A percentile compares a stretch with the other conserved stretches of the same genome.
Evolutionary conservation across 352 stramenopile genomes (phyloP).

Genomic region (Pythium periplocum): DNA sequence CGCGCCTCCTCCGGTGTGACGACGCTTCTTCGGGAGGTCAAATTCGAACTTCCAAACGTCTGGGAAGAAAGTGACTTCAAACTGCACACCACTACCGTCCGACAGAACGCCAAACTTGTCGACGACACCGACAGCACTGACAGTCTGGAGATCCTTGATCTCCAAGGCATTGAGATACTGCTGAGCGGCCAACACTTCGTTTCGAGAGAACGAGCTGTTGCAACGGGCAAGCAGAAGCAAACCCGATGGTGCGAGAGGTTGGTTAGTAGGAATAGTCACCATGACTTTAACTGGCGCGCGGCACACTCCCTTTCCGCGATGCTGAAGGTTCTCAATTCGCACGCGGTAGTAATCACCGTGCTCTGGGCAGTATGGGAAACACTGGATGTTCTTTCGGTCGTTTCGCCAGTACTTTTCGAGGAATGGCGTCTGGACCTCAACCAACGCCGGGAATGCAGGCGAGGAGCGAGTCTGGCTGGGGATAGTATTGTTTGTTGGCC

Average conservation of each 20-base stretch:
- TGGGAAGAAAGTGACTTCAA: constrained; percentile 81
- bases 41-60: constrained; percentile 90
- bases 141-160: constrained; percentile 63
- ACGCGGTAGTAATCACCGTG: constrained; percentile 88
- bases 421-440: constrained; percentile 80
- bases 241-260: constrained; percentile 28
- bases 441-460: constrained; percentile 36
- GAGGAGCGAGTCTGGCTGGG: constrained; percentile 21
- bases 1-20: constrained; percentile 25
- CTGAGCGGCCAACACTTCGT: constrained; percentile 44
- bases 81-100: constrained; percentile 42
- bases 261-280: constrained; percentile 44
- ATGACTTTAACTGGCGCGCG: constrained; percentile 71
- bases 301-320: constrained; percentile 81
- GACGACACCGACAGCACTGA: constrained; percentile 64
- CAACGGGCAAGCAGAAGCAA: constrained; percentile 70
- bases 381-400: constrained; percentile 91
- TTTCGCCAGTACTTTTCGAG: constrained; percentile 90
- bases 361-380: constrained; percentile 86
- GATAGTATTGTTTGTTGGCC: constrained; percentile 12
- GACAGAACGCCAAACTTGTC: constrained; percentile 43
- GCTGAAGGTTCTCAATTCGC: constrained; percentile 80
- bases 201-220: constrained; percentile 80
- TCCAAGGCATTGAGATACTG: constrained; percentile 41
- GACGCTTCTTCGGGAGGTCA: constrained; percentile 83